phyloP scores from a whole-genome alignment of 208 protist species.

The Porcisia hertigi region DNA sequence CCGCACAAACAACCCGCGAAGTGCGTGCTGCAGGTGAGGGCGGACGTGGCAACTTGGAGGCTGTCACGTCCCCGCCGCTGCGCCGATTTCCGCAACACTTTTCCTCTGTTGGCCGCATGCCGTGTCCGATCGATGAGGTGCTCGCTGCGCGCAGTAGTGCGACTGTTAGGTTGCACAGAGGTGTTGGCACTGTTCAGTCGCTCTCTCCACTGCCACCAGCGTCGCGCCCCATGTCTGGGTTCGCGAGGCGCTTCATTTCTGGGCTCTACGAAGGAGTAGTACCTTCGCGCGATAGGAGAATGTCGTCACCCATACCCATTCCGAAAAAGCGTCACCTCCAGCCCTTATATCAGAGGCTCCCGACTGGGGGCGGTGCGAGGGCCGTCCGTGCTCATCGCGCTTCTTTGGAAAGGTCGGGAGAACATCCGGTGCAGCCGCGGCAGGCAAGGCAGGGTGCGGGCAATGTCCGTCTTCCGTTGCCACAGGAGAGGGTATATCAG shows the following conservation, averaged over 20 bases:
- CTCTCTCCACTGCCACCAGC: slow-evolving; percentile 3
- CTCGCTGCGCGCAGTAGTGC: slow-evolving; percentile 26
- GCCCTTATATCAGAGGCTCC: not conserved
- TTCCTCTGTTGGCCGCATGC: slow-evolving; percentile 26
- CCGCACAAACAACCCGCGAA: not conserved
- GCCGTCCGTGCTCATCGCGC: slow-evolving; percentile 11
- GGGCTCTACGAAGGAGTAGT: slow-evolving; percentile 43
- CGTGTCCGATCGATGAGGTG: slow-evolving; percentile 19
- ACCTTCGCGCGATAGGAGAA: not conserved
- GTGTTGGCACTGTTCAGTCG: not conserved
- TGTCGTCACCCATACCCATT: not conserved
- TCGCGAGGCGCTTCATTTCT: slow-evolving; percentile 50
- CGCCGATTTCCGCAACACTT: not conserved
- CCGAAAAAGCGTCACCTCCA: not conserved
- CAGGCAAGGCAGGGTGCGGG: not conserved
- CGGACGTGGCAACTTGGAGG: not conserved
- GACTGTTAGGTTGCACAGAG: slow-evolving; percentile 16
- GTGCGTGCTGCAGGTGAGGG: not conserved
- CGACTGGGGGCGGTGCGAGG: slow-evolving; percentile 14
- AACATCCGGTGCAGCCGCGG: slow-evolving; percentile 3
- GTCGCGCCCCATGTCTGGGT: slow-evolving; percentile 24
- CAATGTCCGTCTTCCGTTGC: not conserved
- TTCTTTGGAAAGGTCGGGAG: not conserved
- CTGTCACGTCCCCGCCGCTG: not conserved
- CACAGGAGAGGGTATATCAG: not conserved